These are phyloP conservation scores for Cryphonectria radicalis DNA, from an alignment of 2,329 filamentous ascomycete genomes.

Conservation along the genomic window DNA sequence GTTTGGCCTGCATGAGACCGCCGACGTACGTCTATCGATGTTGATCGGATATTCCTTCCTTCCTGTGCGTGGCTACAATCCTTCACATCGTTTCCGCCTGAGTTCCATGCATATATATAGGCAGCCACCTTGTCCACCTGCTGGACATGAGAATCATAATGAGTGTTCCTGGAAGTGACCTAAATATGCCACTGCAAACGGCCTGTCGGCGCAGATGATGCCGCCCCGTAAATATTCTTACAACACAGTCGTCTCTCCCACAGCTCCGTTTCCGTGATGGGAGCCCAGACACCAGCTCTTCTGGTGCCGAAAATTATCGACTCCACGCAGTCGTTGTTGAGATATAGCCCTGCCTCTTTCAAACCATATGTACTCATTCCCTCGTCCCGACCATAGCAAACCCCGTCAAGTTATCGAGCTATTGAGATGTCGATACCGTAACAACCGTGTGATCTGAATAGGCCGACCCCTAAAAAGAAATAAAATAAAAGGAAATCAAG, in stretches of 20 bases:
- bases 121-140: neutral
- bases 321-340: neutral
- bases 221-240: neutral
- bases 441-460: neutral
- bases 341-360: neutral
- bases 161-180: neutral
- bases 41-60: neutral
- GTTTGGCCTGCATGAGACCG: neutral
- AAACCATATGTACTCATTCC: neutral
- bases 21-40: neutral
- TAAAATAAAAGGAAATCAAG: neutral
- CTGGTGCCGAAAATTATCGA: neutral
- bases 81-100: neutral
- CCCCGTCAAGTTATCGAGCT: neutral
- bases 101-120: neutral
- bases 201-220: neutral
- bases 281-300: neutral
- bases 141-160: conserved; percentile 1
- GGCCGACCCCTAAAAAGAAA: neutral
- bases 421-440: neutral
- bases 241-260: neutral
- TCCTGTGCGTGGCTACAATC: neutral
- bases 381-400: neutral
- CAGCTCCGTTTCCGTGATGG: neutral
- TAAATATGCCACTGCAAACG: neutral